These are phyloP conservation scores for Phytophthora cactorum DNA, from an alignment of 352 stramenopile species.

Conservation along the genomic window DNA sequence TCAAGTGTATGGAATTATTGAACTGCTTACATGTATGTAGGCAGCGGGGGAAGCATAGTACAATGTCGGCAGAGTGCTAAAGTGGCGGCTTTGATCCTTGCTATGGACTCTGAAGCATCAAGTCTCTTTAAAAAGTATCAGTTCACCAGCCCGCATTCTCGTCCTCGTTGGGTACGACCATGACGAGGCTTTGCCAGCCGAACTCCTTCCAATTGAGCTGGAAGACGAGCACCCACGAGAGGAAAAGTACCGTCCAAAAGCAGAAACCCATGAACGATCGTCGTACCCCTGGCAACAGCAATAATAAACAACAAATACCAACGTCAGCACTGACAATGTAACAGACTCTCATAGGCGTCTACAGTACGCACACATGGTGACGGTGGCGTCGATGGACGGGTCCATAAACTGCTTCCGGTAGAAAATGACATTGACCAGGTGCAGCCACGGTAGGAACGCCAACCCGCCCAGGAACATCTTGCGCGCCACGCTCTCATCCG, in stretches of 20 bases:
- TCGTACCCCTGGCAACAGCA: conserved; percentile 59
- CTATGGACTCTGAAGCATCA: too few relatives aligned
- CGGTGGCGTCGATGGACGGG: conserved; percentile 59
- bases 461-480: conserved; percentile 89
- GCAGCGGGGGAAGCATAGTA: too few relatives aligned
- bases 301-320: conserved; percentile 1
- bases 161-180: conserved; percentile 74
- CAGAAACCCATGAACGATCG: conserved; percentile 75
- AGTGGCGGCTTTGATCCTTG: too few relatives aligned
- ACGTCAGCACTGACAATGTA: background rate
- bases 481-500: conserved; percentile 68
- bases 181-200: conserved; percentile 79
- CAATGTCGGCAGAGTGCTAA: too few relatives aligned
- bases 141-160: conserved; percentile 72
- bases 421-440: conserved; percentile 84
- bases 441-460: conserved; percentile 79
- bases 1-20: too few relatives aligned
- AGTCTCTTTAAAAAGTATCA: background rate
- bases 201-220: conserved; percentile 89
- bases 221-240: conserved; percentile 81
- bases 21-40: too few relatives aligned
- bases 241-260: conserved; percentile 75
- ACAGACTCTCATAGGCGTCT: background rate
- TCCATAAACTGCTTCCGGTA: conserved; percentile 86
- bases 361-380: conserved; percentile 77